These are phyloP conservation scores for Alloascoidea hylecoeti DNA, from an alignment of 805 yeast genomes.

Conservation along the genomic window DNA sequence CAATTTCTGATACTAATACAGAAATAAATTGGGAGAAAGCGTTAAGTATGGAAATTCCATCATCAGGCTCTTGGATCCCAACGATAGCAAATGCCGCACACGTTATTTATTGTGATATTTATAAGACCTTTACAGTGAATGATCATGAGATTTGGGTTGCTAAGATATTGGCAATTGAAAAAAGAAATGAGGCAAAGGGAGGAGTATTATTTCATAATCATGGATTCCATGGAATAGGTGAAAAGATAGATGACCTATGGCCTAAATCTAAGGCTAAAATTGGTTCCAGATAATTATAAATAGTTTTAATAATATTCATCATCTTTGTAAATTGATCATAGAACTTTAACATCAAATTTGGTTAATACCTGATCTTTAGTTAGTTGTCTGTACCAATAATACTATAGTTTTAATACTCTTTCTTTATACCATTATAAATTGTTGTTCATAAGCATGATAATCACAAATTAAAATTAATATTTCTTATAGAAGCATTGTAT, in stretches of 20 bases:
- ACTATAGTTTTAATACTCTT: too few relatives aligned
- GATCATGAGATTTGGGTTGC: constrained; percentile 92
- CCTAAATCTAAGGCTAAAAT: too few relatives aligned
- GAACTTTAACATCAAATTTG: too few relatives aligned
- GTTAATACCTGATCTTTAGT: too few relatives aligned
- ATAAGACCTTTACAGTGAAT: constrained; percentile 41
- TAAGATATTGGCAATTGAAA: constrained; percentile 45
- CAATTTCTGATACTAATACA: constrained; percentile 15
- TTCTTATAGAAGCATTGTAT: too few relatives aligned
- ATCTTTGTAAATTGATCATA: too few relatives aligned
- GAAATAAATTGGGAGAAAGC: constrained; percentile 8
- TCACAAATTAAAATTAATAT: too few relatives aligned
- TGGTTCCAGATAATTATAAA: too few relatives aligned
- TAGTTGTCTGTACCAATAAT: too few relatives aligned
- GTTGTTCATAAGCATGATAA: too few relatives aligned
- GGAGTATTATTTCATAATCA: not conserved
- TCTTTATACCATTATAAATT: too few relatives aligned
- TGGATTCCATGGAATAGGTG: not conserved
- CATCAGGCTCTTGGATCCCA: constrained; percentile 25
- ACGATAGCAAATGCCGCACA: constrained; percentile 42
- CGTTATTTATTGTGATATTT: constrained; percentile 46
- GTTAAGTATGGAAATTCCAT: not conserved
- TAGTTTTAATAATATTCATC: too few relatives aligned
- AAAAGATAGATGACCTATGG: not conserved
- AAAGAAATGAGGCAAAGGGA: not conserved